Evolutionary conservation across 2,329 filamentous ascomycete genomes (phyloP).

Genomic region (Calonectria hawksworthii): DNA sequence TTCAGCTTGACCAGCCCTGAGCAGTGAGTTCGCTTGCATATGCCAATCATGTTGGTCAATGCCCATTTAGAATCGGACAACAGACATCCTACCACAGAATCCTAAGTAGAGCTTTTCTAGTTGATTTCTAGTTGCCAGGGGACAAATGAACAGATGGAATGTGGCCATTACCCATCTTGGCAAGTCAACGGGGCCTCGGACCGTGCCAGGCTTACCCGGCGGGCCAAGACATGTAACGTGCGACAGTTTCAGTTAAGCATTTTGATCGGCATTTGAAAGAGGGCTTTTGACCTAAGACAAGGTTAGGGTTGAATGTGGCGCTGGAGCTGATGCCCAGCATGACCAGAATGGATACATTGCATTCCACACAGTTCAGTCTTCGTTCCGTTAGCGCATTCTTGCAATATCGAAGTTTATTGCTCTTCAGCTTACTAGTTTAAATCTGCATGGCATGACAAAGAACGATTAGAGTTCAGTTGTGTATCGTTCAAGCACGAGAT

Average conservation of each 20-base stretch:
- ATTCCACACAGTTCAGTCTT: not conserved
- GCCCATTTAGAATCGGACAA: not conserved
- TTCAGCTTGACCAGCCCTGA: not conserved
- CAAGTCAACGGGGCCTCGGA: not conserved
- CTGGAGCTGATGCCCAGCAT: not conserved
- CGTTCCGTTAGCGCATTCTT: not conserved
- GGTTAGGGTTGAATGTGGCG: not conserved
- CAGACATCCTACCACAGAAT: not conserved
- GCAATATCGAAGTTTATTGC: not conserved
- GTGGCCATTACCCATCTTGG: not conserved
- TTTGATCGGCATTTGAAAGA: not conserved
- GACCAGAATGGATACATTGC: not conserved
- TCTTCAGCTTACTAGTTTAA: not conserved
- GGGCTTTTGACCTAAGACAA: not conserved
- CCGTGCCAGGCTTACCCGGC: not conserved
- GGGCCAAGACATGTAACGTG: not conserved
- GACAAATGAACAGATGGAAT: not conserved
- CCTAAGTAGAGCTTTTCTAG: not conserved
- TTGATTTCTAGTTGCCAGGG: not conserved
- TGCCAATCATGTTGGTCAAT: not conserved
- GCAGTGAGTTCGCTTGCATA: not conserved
- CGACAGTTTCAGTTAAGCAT: not conserved
- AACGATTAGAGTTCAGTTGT: not conserved
- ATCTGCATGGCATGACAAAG: not conserved
- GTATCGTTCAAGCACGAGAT: not conserved